Evolutionary conservation across 2,329 filamentous ascomycete species (phyloP).

Genomic region (Venturia aucupariae): DNA sequence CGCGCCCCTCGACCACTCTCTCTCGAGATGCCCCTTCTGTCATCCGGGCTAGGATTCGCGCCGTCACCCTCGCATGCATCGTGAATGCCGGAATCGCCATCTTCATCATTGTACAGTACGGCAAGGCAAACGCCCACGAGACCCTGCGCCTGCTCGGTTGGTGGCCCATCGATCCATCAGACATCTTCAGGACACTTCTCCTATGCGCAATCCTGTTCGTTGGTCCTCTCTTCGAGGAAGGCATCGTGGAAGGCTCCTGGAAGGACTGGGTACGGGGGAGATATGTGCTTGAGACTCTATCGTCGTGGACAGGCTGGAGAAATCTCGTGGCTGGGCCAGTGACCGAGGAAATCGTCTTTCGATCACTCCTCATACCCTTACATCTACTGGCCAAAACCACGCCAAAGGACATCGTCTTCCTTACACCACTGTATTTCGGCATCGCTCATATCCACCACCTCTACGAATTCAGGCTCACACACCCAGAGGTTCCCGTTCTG

Average conservation of each 20-base stretch:
- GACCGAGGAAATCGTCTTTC: constrained; percentile 91
- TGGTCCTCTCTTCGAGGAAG: constrained; percentile 72
- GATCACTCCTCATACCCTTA: constrained; percentile 74
- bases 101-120: constrained; percentile 51
- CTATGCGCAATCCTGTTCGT: constrained; percentile 72
- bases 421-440: constrained; percentile 82
- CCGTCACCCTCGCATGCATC: constrained; percentile 67
- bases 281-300: constrained; percentile 50
- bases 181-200: constrained; percentile 54
- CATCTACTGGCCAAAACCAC: constrained; percentile 54
- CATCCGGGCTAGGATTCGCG: constrained; percentile 75
- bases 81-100: constrained; percentile 59
- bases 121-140: constrained; percentile 41
- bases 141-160: constrained; percentile 65
- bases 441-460: constrained; percentile 92
- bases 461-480: constrained; percentile 81
- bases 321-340: constrained; percentile 81
- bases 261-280: constrained; percentile 50
- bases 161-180: constrained; percentile 63
- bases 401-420: constrained; percentile 53
- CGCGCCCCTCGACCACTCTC: constrained; percentile 67
- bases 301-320: constrained; percentile 73
- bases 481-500: constrained; percentile 57
- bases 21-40: constrained; percentile 83
- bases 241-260: constrained; percentile 64